phyloP scores from a whole-genome alignment of 257 asterid genomes.

The Hygrophila difformis region DNA sequence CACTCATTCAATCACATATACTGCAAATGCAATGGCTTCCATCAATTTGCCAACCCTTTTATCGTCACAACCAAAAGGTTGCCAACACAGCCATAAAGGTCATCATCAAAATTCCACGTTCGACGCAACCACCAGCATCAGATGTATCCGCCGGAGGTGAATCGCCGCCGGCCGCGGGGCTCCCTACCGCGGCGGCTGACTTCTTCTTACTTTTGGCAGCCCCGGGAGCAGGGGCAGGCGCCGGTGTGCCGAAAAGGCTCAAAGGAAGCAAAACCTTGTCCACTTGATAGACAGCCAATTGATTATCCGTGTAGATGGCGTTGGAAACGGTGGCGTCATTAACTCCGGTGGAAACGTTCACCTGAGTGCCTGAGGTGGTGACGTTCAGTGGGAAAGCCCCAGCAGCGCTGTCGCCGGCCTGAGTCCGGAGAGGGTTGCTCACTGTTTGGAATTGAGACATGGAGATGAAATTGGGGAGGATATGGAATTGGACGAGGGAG shows the following conservation, averaged over 20 bases:
- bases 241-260: conserved; percentile 55
- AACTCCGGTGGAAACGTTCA: conserved; percentile 42
- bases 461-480: conserved; percentile 27
- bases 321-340: conserved; percentile 34
- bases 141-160: conserved; percentile 51
- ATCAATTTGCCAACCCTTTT: too few species aligned
- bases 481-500: conserved; percentile 39
- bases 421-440: conserved; percentile 43
- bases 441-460: conserved; percentile 40
- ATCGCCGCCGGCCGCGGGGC: conserved; percentile 38
- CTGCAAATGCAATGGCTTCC: too few species aligned
- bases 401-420: conserved; percentile 36
- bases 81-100: too few species aligned
- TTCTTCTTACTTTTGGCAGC: conserved; percentile 26
- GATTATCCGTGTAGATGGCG: conserved; percentile 37
- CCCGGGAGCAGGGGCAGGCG: conserved; percentile 46
- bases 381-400: conserved; percentile 35
- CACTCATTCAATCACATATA: too few species aligned
- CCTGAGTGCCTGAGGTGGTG: conserved; percentile 29
- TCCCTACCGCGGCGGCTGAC: conserved; percentile 27
- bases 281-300: conserved; percentile 75
- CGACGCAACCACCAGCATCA: too few species aligned
- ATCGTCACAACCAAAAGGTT: too few species aligned
- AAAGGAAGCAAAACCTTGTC: conserved; percentile 77
- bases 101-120: too few species aligned